phyloP scores from a whole-genome alignment of 805 yeast species.

The Sugiyamaella floridensis region DNA sequence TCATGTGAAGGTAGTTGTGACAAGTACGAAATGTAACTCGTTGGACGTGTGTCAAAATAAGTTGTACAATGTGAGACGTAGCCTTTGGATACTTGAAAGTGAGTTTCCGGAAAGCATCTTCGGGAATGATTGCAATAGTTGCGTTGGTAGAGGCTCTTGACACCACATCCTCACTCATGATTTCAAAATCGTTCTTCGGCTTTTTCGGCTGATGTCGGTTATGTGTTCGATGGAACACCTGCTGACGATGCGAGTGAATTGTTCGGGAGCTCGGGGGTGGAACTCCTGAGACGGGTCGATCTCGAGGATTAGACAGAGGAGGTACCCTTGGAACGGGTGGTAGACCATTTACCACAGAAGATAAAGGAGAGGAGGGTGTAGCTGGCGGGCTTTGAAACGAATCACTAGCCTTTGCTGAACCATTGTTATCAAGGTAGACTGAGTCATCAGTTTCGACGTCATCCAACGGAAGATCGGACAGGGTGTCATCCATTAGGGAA shows the following conservation, averaged over 20 bases:
- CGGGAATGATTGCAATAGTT: conserved; percentile 89
- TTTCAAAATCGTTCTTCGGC: conserved; percentile 9
- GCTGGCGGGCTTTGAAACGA: not conserved
- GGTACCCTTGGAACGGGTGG: not conserved
- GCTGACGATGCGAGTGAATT: not conserved
- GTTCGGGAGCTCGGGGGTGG: not conserved
- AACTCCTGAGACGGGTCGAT: not conserved
- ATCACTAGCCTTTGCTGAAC: not conserved
- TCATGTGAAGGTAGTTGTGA: conserved; percentile 77
- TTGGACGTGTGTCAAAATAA: conserved; percentile 78
- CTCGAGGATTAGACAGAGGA: not conserved
- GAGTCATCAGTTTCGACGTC: conserved; percentile 8
- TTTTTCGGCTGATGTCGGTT: not conserved
- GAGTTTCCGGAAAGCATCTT: conserved; percentile 67
- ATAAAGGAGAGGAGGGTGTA: not conserved
- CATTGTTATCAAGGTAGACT: not conserved
- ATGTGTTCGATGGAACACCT: not conserved
- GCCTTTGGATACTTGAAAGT: conserved; percentile 76
- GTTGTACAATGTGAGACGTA: conserved; percentile 89
- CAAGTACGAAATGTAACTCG: conserved; percentile 90
- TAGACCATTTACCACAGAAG: not conserved
- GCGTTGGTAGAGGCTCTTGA: conserved; percentile 71
- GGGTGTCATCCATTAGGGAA: conserved; percentile 1
- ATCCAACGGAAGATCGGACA: not conserved
- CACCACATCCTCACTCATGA: conserved; percentile 37